Base-by-base conservation (phyloP, 805 yeast species). In the Sugiyamaella marilandica region DNA sequence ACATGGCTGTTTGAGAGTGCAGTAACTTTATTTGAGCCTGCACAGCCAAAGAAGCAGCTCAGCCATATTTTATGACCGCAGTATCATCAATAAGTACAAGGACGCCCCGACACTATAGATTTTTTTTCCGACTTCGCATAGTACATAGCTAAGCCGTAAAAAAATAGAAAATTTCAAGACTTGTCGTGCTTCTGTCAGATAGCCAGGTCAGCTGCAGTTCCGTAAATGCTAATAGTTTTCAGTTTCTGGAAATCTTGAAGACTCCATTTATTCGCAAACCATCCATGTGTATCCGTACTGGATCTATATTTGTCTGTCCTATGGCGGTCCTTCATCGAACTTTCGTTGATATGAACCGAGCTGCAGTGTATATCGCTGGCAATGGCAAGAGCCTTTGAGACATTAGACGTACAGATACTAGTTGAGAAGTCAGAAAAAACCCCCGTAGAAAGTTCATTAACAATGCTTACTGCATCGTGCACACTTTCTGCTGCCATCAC, bases 341-440 rank as follows among this genome's bases (percentile, higher is more conserved):
- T 24, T 7, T 64, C 67, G 77, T 87, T 87, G 61, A 85, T 77
- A 89, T 92, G 87, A 59, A 87, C 79, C 46, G 92, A 82, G 72
- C 95, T 95, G 53, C 91, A 84, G 65, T 81, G 81, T 55, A 87
- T 65, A 68, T 78, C 76, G 69, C 78, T 77, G 41, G 94, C 77
- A 53, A 85, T 85, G 51, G 79, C 79, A 55, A 83, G 69, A 29
- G 85, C 87, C 62, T 77, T 82, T 74, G 77, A 77, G 53, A 83
- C 64, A 61, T 82, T 78, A 45, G 74, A 72, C 45, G 92, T 80
- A 74, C 85, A 90, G 55, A 86, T 73, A 74, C 90, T 89, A 55
- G 91, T 87, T 65, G 89, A 90, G 65, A 86, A 77, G 62, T 92
- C 94, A 24, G 29, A 24, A 24, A 24, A 24, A 24, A 24, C 29